Evolutionary conservation across 768 basidiomycete genomes (phyloP).

Genomic region (Tubosaeta sp.): DNA sequence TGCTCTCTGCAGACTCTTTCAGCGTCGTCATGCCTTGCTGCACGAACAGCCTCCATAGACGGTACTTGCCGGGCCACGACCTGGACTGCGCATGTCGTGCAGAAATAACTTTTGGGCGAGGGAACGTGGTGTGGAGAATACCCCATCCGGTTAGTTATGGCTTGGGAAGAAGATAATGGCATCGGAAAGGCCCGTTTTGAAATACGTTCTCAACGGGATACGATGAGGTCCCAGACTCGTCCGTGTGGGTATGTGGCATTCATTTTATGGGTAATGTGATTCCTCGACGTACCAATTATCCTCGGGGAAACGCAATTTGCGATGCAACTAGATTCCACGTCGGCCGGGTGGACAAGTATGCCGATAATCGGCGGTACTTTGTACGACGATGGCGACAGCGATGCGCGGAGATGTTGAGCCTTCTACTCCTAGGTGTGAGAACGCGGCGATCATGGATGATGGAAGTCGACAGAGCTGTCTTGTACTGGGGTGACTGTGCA

Average conservation of each 20-base stretch:
- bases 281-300: background rate
- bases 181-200: slow-evolving; percentile 18
- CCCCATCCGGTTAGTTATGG: background rate
- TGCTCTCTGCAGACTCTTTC: slow-evolving; percentile 8
- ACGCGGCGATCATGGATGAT: slow-evolving; percentile 14
- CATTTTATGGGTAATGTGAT: slow-evolving; percentile 10
- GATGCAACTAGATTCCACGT: slow-evolving; percentile 8
- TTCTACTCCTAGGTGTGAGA: background rate
- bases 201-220: slow-evolving; percentile 8
- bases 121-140: slow-evolving; percentile 30
- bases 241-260: slow-evolving; percentile 13
- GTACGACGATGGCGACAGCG: background rate
- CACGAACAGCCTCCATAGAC: slow-evolving; percentile 12
- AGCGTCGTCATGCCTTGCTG: slow-evolving; percentile 5
- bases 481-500: background rate
- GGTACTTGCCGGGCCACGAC: slow-evolving; percentile 20
- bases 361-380: background rate
- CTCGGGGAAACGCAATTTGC: slow-evolving; percentile 1
- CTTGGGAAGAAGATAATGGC: no score
- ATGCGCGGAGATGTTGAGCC: slow-evolving; percentile 4
- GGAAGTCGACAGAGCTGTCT: background rate
- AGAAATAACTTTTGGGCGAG: slow-evolving; percentile 29
- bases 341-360: background rate
- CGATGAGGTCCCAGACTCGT: background rate
- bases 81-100: background rate